Percentiles rank a stretch among this genome's conserved stretches.
These are phyloP conservation scores for Meira nashicola DNA, from an alignment of 1,284 basidiomycete species.

Conservation along the genomic window DNA sequence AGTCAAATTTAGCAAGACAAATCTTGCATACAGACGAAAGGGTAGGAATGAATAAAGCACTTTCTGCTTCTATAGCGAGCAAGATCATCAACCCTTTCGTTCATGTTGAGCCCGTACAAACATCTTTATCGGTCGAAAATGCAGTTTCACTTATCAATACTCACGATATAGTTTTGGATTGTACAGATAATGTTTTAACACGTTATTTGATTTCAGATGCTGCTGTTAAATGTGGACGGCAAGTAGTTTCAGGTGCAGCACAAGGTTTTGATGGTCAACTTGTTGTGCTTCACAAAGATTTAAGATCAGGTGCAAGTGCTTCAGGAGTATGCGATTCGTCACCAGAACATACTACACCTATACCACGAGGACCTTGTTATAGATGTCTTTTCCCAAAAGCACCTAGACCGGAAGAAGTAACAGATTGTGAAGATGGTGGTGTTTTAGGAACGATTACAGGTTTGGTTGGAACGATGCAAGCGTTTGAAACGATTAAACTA, in stretches of 20 bases:
- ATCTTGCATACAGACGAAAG: slow-evolving; percentile 76
- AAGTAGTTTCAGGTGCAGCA: slow-evolving; percentile 87
- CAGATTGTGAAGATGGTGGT: slow-evolving; percentile 80
- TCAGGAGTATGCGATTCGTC: background rate
- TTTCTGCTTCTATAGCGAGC: slow-evolving; percentile 65
- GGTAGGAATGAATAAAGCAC: slow-evolving; percentile 76
- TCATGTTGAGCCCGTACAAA: slow-evolving; percentile 21
- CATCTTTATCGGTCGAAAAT: slow-evolving; percentile 27
- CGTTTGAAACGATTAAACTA: slow-evolving; percentile 75
- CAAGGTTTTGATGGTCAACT: slow-evolving; percentile 88
- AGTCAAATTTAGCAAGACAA: slow-evolving; percentile 91
- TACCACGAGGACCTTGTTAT: slow-evolving; percentile 75
- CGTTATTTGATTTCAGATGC: slow-evolving; percentile 92
- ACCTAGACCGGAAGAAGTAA: slow-evolving; percentile 43
- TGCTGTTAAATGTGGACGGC: slow-evolving; percentile 67
- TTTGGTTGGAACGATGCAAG: slow-evolving; percentile 84
- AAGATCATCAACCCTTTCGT: slow-evolving; percentile 41
- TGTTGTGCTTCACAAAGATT: slow-evolving; percentile 39
- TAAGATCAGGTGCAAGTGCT: slow-evolving; percentile 5
- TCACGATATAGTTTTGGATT: slow-evolving; percentile 76
- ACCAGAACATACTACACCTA: background rate
- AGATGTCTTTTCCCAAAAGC: slow-evolving; percentile 77
- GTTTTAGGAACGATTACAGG: slow-evolving; percentile 87
- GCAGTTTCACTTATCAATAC: slow-evolving; percentile 25
- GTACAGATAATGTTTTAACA: slow-evolving; percentile 87